phyloP scores from a whole-genome alignment of 2,329 filamentous ascomycete genomes.

The Lojkania enalia region DNA sequence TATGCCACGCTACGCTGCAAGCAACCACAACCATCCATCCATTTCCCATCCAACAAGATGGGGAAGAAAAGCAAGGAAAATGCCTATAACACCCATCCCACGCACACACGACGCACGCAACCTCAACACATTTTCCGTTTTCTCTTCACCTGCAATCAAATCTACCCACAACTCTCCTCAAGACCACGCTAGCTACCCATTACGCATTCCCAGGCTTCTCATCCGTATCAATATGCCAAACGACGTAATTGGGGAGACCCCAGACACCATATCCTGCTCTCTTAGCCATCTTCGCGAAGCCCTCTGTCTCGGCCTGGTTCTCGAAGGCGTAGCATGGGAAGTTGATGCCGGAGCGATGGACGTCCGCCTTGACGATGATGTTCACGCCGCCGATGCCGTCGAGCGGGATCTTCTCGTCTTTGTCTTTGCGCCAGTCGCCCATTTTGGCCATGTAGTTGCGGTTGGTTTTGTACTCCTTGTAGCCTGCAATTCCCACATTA shows the following conservation, averaged over 20 bases:
- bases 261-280: constrained; percentile 89
- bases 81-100: no score
- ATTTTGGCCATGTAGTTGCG: constrained; percentile 87
- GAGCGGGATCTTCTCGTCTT: constrained; percentile 87
- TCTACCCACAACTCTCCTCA: no score
- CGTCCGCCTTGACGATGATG: constrained; percentile 96
- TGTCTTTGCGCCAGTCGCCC: constrained; percentile 91
- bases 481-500: constrained; percentile 59
- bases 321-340: constrained; percentile 97
- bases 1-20: no score
- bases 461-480: constrained; percentile 89
- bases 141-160: no score
- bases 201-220: constrained; percentile 82
- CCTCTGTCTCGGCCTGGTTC: constrained; percentile 98
- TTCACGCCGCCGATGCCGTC: constrained; percentile 97
- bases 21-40: no score
- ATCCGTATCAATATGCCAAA: constrained; percentile 97
- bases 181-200: no score
- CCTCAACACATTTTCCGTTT: no score
- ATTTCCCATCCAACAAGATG: no score
- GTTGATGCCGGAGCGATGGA: constrained; percentile 96
- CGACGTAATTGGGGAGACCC: constrained; percentile 94
- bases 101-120: no score
- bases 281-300: constrained; percentile 98
- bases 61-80: no score